phyloP scores from a whole-genome alignment of 2,329 filamentous ascomycete species.

The Dactylonectria macrodidyma region DNA sequence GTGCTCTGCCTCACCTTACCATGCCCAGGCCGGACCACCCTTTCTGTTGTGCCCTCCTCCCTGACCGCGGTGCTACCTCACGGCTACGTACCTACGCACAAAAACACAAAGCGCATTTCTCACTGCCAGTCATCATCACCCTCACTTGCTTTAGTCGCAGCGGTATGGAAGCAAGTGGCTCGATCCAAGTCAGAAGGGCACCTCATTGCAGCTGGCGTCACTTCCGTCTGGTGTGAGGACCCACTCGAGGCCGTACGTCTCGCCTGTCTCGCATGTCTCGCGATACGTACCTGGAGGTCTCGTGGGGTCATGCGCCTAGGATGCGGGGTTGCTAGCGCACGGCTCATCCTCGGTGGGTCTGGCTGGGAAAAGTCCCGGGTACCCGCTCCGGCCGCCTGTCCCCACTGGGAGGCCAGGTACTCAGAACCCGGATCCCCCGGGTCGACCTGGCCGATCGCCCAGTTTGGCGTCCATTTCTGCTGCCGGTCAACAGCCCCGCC shows the following conservation, averaged over 20 bases:
- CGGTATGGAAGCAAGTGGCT: slow-evolving; percentile 31
- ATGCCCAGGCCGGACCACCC: slow-evolving; percentile 1
- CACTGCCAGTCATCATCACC: slow-evolving; percentile 6
- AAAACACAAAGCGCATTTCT: not conserved
- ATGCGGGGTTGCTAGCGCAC: slow-evolving; percentile 40
- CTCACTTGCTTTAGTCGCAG: slow-evolving; percentile 17
- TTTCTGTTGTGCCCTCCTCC: not conserved
- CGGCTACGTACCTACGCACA: not conserved
- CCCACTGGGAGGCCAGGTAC: slow-evolving; percentile 30
- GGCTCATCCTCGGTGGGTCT: slow-evolving; percentile 34
- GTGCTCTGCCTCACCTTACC: slow-evolving; percentile 2
- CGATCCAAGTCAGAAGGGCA: slow-evolving; percentile 41
- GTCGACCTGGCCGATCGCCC: slow-evolving; percentile 30
- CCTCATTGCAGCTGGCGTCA: slow-evolving; percentile 36
- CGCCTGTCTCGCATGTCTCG: slow-evolving; percentile 30
- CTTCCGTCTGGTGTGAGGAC: slow-evolving; percentile 41
- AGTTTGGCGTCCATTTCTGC: slow-evolving; percentile 4
- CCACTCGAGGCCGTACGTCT: slow-evolving; percentile 38
- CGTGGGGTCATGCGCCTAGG: slow-evolving; percentile 41
- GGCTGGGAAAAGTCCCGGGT: slow-evolving; percentile 29
- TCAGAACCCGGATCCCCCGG: slow-evolving; percentile 33
- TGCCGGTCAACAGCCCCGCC: slow-evolving; percentile 21
- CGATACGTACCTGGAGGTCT: slow-evolving; percentile 33
- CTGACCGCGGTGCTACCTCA: not conserved
- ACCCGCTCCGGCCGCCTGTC: slow-evolving; percentile 23